Base-by-base conservation (phyloP, 2,329 filamentous ascomycete species). In the Pseudocercospora pini-densiflorae region DNA sequence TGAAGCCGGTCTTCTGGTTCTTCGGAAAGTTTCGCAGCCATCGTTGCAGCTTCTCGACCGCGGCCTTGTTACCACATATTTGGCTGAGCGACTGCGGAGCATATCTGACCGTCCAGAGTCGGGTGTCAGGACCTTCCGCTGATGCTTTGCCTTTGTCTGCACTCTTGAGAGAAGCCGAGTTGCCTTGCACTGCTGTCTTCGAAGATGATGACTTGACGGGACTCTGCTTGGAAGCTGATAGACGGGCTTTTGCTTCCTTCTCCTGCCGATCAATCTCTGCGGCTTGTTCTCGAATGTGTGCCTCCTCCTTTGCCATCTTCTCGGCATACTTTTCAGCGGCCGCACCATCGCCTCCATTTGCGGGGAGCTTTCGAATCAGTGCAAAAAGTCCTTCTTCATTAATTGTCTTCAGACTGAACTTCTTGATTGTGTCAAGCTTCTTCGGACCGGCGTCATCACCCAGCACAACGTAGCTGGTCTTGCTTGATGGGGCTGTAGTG, bases 41-140 rank as follows among this genome's bases (percentile, higher is more conserved):
- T 29, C 82, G 85, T 75, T 96, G 92, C 10, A 99, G 90, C 77
- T 91, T 96, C 76, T 98, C 94, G 0, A 99, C 94, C 31, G 90
- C 88, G 1, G 82, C 85, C 79, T 98, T 98, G 81, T 99, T 99
- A 70, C 95, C 95, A 77, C 94, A 98, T 57, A 99, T 97, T 77
- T 97, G 94, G 65, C 82, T 90, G 51, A 96, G 84, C 62, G 90
- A 87, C 1, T 91, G 92, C 2, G 95, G 95, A 0, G 95, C 95
- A 79, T 99, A 98, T 74, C 97, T 98, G 53, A 90, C 92, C 1
- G 95, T 99, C 91, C 95, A 97, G 1, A 99, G 84, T 71, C 92
- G 89, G 66, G 88, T 86, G 61, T 88, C 84, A 43, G 84, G 78
- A 64, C 70, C 76, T 1, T 78, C 73, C 9, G 81, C 77, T 31